Evolutionary conservation across 192 early-diverging fungal genomes (phyloP), one percentile per base, ranked within the genome.

Genomic region (Borealophlyctis nickersoniae): DNA sequence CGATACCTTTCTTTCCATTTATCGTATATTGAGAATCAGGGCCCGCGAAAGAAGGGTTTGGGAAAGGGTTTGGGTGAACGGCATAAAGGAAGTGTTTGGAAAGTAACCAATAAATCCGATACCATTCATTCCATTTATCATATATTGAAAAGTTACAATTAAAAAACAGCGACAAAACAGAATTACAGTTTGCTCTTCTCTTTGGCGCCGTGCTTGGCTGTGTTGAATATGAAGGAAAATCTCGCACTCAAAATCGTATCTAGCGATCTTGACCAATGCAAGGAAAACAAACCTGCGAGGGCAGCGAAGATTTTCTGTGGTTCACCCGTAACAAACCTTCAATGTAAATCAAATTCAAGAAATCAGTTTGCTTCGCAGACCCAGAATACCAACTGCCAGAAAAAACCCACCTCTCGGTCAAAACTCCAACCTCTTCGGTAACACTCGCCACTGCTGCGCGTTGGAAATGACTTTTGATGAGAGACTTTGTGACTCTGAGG

Each of bases 301-400:
- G 48, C 49, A n/a, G 50, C 59, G 29, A 68, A 68, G 7, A 68
- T 58, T 26, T 52, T 60, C 36, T 68, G 66, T 16, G 66, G 66
- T 5, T 60, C 66, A 23, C 66, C 66, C 22, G 31, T 29, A 23
- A 68, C 66, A 35, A 68, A 68, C 23, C 64, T 66, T 31, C 2
- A 7, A 23, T 2, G 48, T 30, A 1, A 32, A 45, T 2, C 22
- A 2, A 32, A 3, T 26, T n/a, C 3, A 28, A 59, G 35, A 5
- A 34, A 48, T 48, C n/a, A 9, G 9, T 48, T 48, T 48, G n/a
- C n/a, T 48, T 59, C 5, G 26, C 4, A 28, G 9, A 24, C n/a
- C n/a, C 19, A 19, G 39, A 45, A 45, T 45, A 19, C 19, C 39
- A 45, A 45, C 11, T 16, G 9, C 45, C 23, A 32, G n/a, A 34